Conservation (phyloP, 129 eudicot species). For the Mikania micrantha region DNA sequence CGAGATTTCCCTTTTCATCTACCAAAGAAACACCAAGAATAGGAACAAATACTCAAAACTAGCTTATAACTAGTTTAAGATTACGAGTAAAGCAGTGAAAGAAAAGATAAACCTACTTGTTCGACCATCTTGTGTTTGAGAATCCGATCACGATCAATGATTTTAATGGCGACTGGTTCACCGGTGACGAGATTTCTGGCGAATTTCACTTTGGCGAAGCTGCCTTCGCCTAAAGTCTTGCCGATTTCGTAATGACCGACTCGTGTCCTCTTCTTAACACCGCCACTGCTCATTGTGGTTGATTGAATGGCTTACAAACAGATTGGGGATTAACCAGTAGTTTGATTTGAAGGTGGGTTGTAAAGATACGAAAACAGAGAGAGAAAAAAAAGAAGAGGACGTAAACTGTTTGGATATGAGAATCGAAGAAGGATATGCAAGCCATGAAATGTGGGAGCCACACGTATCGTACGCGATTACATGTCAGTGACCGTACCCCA, state of each 20-base stretch:
- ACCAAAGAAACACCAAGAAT: slow-evolving; percentile 8
- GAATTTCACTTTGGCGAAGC: slow-evolving; percentile 85
- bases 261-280: slow-evolving; percentile 36
- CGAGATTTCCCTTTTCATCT: slow-evolving; percentile 86
- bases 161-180: slow-evolving; percentile 65
- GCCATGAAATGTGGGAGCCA: slow-evolving; percentile 12
- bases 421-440: neutral
- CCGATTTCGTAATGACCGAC: slow-evolving; percentile 85
- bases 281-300: slow-evolving; percentile 18
- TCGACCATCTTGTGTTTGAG: slow-evolving; percentile 80
- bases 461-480: slow-evolving; percentile 32
- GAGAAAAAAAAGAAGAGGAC: slow-evolving; percentile 28
- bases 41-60: neutral
- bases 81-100: neutral
- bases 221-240: slow-evolving; percentile 77
- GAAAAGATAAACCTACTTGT: slow-evolving; percentile 34
- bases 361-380: slow-evolving; percentile 2
- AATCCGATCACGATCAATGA: slow-evolving; percentile 69
- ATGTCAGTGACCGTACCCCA: slow-evolving; percentile 16
- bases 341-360: neutral
- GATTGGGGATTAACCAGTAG: neutral
- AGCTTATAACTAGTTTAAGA: neutral
- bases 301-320: neutral
- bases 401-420: slow-evolving; percentile 13
- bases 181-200: slow-evolving; percentile 55